Evolutionary conservation across 1,284 basidiomycete species (phyloP), one percentile per base, ranked within the genome.

Genomic region (Rhodotorula mucilaginosa): DNA sequence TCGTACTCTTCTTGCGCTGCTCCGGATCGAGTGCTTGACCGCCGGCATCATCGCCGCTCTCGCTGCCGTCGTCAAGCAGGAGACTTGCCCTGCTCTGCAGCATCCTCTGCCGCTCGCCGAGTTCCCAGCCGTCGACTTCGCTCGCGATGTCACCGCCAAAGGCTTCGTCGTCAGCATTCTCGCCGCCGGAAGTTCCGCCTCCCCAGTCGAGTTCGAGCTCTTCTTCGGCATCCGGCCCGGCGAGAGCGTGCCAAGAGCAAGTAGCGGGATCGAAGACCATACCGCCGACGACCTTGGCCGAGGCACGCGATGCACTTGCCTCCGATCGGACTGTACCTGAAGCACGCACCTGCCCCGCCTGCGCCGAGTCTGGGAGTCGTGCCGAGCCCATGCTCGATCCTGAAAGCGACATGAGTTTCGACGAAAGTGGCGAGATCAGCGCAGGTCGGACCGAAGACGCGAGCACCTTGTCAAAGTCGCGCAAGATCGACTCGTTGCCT

Each of bases 191-290:
- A 2, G 54, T 56, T 16, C 72, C 75, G 73, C 90, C 90, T 59
- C 90, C 93, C 80, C 95, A 95, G 54, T 74, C 69, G 21, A 94
- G 90, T 79, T 97, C 93, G 19, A 91, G 90, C 80, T 96, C 93
- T 56, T 95, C 92, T 78, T 96, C 92, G 71, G 94, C 94, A 13
- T 90, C 88, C 5, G 89, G 59, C 90, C 83, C 61, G 87, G 90
- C 65, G 89, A 92, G 74, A 49, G 74, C 73, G 78, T 95, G 87
- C 95, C 95, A 98, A 79, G 91, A 91, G 93, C 97, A 97, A 56
- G 88, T 87, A 64, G 88, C 80, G 2, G 96, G 93, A 82, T 98
- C 95, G 78, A 98, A 98, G 63, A 93, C 88, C 95, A 98, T 98
- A 83, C 94, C 93, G 64, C 95, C 95, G 19, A 97, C 94, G 78